These are phyloP conservation scores for Trichoderma citrinoviride DNA, from an alignment of 2,329 filamentous ascomycete species.

Conservation along the genomic window DNA sequence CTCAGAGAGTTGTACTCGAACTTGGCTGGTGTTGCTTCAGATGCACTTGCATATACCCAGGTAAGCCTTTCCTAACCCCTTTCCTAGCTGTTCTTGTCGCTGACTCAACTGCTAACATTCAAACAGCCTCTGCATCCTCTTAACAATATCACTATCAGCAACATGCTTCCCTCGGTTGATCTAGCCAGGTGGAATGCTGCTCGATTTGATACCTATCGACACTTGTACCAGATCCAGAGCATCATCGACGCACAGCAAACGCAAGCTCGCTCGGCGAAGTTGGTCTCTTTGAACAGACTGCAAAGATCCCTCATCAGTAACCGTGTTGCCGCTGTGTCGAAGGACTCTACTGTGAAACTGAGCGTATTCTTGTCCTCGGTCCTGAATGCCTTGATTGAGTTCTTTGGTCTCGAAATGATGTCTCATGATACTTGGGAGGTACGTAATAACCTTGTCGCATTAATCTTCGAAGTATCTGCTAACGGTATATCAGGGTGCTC, in stretches of 20 bases:
- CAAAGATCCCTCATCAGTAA: constrained; percentile 58
- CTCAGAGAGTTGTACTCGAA: constrained; percentile 38
- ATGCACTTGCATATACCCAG: constrained; percentile 41
- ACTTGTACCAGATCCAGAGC: constrained; percentile 43
- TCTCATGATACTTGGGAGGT: constrained; percentile 35
- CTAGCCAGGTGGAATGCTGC: constrained; percentile 49
- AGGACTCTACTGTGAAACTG: constrained; percentile 58
- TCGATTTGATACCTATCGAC: constrained; percentile 51
- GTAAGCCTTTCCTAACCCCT: constrained; percentile 34
- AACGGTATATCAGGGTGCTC: constrained; percentile 33
- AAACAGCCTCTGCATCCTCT: constrained; percentile 57
- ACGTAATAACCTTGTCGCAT: constrained; percentile 19
- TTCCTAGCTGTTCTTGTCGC: neutral
- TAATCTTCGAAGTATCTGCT: constrained; percentile 19
- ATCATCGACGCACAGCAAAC: constrained; percentile 43
- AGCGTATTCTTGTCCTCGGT: constrained; percentile 49
- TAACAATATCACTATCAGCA: constrained; percentile 54
- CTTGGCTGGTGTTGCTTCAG: constrained; percentile 31
- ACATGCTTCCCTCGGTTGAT: constrained; percentile 40
- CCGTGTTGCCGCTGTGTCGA: constrained; percentile 54
- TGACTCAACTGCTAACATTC: constrained; percentile 10
- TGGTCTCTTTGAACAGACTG: constrained; percentile 57
- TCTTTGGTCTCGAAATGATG: constrained; percentile 38
- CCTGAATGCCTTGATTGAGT: constrained; percentile 43
- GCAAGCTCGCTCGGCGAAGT: constrained; percentile 45